A percentile compares a stretch with the other conserved stretches of the same genome.
These are phyloP conservation scores for Cutaneotrichosporon curvatum DNA, from an alignment of 1,284 basidiomycete genomes.

Conservation along the genomic window DNA sequence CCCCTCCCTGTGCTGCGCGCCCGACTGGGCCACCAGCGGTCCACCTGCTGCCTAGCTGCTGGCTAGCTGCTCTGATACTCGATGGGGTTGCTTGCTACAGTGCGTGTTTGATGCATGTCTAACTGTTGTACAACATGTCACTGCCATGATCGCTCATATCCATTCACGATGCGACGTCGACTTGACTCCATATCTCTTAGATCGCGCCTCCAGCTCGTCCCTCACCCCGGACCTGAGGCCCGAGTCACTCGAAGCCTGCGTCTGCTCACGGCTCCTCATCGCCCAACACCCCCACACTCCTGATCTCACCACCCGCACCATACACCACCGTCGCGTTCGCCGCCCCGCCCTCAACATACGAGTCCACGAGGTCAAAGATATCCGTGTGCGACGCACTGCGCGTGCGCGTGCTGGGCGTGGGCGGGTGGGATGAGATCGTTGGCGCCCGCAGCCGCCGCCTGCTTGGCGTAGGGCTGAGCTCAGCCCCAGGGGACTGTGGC, in stretches of 20 bases:
- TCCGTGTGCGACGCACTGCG: constrained; percentile 40
- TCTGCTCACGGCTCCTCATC: constrained; percentile 16
- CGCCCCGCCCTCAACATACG: constrained; percentile 41
- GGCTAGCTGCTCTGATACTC: too few species aligned
- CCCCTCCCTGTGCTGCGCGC: too few species aligned
- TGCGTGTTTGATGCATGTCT: too few species aligned
- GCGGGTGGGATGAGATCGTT: constrained; percentile 19
- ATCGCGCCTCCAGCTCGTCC: too few species aligned
- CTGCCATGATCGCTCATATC: too few species aligned
- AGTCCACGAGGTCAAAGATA: constrained; percentile 40
- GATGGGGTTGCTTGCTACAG: too few species aligned
- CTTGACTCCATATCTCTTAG: too few species aligned
- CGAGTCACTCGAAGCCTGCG: neutral
- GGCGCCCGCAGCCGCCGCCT: constrained; percentile 28
- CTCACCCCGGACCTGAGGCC: neutral
- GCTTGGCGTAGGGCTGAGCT: constrained; percentile 16
- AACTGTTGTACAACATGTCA: too few species aligned
- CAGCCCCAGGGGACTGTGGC: constrained; percentile 2
- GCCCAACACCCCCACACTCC: constrained; percentile 35
- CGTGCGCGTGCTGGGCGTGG: constrained; percentile 31
- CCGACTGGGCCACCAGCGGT: too few species aligned
- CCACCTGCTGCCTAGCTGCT: too few species aligned
- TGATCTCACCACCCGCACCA: constrained; percentile 35
- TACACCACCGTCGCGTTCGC: constrained; percentile 45
- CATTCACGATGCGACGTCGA: too few species aligned